Conservation (phyloP, 2,329 filamentous ascomycete species). For the Monosporascus sp. region DNA sequence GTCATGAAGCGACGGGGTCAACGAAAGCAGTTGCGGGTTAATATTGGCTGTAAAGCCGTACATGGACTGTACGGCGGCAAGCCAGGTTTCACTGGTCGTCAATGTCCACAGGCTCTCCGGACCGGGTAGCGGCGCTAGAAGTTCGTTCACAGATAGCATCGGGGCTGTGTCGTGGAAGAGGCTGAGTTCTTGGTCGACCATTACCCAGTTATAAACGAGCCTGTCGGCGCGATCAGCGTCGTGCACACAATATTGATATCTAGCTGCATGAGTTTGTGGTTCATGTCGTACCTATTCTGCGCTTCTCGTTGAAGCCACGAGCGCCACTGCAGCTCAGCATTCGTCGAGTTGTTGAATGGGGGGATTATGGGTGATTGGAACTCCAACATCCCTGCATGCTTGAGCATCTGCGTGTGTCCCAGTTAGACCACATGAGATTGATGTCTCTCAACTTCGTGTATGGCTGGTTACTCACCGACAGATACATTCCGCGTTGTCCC, state of each 20-base stretch:
- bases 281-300: slow-evolving; percentile 49
- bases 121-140: slow-evolving; percentile 58
- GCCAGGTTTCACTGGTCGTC: slow-evolving; percentile 54
- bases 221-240: slow-evolving; percentile 32
- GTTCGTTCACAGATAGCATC: slow-evolving; percentile 59
- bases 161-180: slow-evolving; percentile 61
- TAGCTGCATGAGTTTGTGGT: slow-evolving; percentile 8
- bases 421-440: slow-evolving; percentile 2
- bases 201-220: slow-evolving; percentile 70
- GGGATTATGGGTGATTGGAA: slow-evolving; percentile 40
- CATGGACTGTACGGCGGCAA: slow-evolving; percentile 51
- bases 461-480: slow-evolving; percentile 43
- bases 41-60: slow-evolving; percentile 47
- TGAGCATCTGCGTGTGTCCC: slow-evolving; percentile 49
- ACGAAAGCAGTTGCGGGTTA: slow-evolving; percentile 46
- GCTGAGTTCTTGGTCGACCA: slow-evolving; percentile 67
- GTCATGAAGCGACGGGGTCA: slow-evolving; percentile 55
- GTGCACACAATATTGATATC: slow-evolving; percentile 5
- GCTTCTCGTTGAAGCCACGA: slow-evolving; percentile 62
- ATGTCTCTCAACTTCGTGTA: not conserved
- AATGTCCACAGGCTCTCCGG: slow-evolving; percentile 60
- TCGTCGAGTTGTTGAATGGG: slow-evolving; percentile 36
- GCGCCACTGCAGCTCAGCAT: slow-evolving; percentile 51
- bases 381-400: slow-evolving; percentile 63
- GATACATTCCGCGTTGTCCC: slow-evolving; percentile 69